Evolutionary conservation across 495 filamentous ascomycete genomes (phyloP).

Genomic region (Talaromyces ruber): DNA sequence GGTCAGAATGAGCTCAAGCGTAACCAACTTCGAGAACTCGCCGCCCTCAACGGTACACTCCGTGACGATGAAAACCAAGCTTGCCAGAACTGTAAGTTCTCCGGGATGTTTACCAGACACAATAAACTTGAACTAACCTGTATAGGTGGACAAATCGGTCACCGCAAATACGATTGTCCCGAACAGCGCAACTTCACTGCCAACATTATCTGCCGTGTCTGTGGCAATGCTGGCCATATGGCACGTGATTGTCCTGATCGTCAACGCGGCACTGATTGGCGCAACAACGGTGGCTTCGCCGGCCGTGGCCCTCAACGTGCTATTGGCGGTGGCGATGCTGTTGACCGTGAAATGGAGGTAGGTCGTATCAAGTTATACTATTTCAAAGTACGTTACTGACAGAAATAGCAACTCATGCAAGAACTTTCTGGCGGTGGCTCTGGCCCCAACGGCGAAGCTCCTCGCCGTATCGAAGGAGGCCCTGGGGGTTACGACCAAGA

Average conservation of each 20-base stretch:
- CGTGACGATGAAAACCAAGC: slow-evolving; percentile 99
- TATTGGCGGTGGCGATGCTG: slow-evolving; percentile 70
- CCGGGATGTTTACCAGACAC: neutral
- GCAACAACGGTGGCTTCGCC: slow-evolving; percentile 54
- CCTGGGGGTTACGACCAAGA: slow-evolving; percentile 54
- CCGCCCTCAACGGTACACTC: slow-evolving; percentile 94
- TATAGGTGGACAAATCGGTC: slow-evolving; percentile 86
- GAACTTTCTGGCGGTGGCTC: slow-evolving; percentile 78
- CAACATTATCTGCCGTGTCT: slow-evolving; percentile 98
- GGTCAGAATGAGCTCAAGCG: slow-evolving; percentile 97
- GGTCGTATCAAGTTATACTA: slow-evolving; percentile 17
- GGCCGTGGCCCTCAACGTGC: slow-evolving; percentile 51
- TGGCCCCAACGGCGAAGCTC: slow-evolving; percentile 51
- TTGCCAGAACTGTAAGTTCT: slow-evolving; percentile 85
- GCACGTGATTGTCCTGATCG: slow-evolving; percentile 89
- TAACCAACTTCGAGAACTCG: slow-evolving; percentile 94
- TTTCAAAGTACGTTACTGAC: slow-evolving; percentile 23
- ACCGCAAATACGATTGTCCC: slow-evolving; percentile 97
- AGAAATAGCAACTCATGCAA: slow-evolving; percentile 83
- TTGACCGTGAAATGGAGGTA: slow-evolving; percentile 93
- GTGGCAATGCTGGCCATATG: slow-evolving; percentile 92
- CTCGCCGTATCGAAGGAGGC: slow-evolving; percentile 81
- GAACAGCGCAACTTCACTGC: slow-evolving; percentile 97
- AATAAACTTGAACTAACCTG: slow-evolving; percentile 7
- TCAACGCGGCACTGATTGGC: slow-evolving; percentile 84